phyloP scores from a whole-genome alignment of 2,329 filamentous ascomycete genomes.

The Boeremia lycopersici region DNA sequence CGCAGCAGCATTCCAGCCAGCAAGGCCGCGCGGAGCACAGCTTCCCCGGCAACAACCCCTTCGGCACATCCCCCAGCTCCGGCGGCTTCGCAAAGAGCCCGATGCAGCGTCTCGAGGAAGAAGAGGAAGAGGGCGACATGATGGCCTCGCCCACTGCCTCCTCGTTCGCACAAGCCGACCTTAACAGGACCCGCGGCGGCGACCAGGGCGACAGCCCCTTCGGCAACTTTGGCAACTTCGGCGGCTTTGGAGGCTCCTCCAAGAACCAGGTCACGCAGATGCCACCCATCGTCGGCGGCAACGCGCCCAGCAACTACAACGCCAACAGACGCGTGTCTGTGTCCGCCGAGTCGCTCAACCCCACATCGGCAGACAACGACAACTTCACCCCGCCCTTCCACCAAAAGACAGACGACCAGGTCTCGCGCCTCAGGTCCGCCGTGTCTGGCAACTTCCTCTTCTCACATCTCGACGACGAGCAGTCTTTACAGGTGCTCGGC shows the following conservation, averaged over 20 bases:
- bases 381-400: conserved; percentile 90
- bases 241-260: conserved; percentile 39
- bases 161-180: conserved; percentile 52
- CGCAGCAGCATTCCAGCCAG: conserved; percentile 54
- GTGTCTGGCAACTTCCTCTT: conserved; percentile 94
- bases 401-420: conserved; percentile 81
- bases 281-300: conserved; percentile 59
- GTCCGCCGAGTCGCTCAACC: conserved; percentile 94
- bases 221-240: conserved; percentile 47
- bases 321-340: conserved; percentile 92
- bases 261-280: conserved; percentile 47
- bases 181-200: conserved; percentile 44
- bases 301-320: conserved; percentile 89
- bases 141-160: conserved; percentile 73
- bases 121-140: conserved; percentile 80
- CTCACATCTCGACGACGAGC: conserved; percentile 91
- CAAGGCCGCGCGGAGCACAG: conserved; percentile 65
- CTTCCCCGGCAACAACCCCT: conserved; percentile 82
- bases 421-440: conserved; percentile 76
- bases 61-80: conserved; percentile 58
- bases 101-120: conserved; percentile 74
- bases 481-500: conserved; percentile 82
- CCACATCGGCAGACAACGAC: conserved; percentile 79
- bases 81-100: conserved; percentile 53
- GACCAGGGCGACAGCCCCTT: conserved; percentile 40